These are phyloP conservation scores for Lactarius hengduanensis DNA, from an alignment of 768 basidiomycete species.

Conservation along the genomic window DNA sequence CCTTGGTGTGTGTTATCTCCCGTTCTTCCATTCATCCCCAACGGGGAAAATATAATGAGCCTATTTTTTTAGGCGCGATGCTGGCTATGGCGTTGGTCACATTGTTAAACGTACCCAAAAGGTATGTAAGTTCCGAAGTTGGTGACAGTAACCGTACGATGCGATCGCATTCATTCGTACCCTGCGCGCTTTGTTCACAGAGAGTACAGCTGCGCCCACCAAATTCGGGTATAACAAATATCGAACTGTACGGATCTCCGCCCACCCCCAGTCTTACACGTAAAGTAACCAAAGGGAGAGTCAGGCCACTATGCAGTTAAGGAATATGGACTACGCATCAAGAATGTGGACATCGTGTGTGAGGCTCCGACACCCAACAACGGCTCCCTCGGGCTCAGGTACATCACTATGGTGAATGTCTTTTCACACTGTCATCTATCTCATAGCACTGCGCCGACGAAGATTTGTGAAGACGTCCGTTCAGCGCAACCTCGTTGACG, in stretches of 20 bases:
- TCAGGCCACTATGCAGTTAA: constrained; percentile 93
- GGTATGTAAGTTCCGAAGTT: constrained; percentile 32
- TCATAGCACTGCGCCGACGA: constrained; percentile 4
- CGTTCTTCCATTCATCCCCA: neutral
- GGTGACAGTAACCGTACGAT: too few relatives aligned
- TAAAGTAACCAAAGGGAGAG: constrained; percentile 44
- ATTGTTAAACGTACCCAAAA: constrained; percentile 93
- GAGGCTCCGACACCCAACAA: constrained; percentile 64
- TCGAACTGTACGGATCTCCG: constrained; percentile 51
- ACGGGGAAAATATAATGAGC: constrained; percentile 1
- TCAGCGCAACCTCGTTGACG: constrained; percentile 79
- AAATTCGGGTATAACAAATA: constrained; percentile 84
- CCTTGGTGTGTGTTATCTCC: constrained; percentile 38
- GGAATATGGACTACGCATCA: constrained; percentile 87
- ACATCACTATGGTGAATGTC: constrained; percentile 74
- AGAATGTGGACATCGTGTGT: constrained; percentile 80
- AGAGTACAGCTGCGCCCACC: constrained; percentile 61
- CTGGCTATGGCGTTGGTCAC: constrained; percentile 92
- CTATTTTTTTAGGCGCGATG: constrained; percentile 80
- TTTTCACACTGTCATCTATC: neutral
- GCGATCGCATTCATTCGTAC: neutral
- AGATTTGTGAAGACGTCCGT: constrained; percentile 63
- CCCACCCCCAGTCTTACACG: neutral
- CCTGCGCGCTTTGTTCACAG: neutral
- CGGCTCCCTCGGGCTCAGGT: constrained; percentile 81